These are phyloP conservation scores for Trematosphaeria pertusa DNA, from an alignment of 2,329 filamentous ascomycete genomes.

Conservation along the genomic window DNA sequence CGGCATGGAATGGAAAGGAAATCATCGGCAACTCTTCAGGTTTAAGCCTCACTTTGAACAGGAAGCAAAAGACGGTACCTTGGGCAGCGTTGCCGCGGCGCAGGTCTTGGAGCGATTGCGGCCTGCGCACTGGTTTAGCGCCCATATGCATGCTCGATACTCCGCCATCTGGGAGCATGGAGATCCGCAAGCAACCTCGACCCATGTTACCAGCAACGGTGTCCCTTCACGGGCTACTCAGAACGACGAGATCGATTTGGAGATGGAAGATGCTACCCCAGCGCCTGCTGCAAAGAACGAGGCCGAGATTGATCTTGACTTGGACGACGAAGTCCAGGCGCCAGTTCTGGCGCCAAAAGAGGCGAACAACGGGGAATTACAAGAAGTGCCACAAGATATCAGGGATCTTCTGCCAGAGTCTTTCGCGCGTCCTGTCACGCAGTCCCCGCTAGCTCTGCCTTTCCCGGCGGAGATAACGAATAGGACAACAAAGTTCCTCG, in stretches of 20 bases:
- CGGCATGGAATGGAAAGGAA: constrained; percentile 78
- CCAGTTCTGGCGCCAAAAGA: constrained; percentile 32
- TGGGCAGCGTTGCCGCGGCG: constrained; percentile 82
- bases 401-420: constrained; percentile 78
- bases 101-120: constrained; percentile 81
- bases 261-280: constrained; percentile 59
- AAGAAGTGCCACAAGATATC: constrained; percentile 66
- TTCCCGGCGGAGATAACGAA: constrained; percentile 79
- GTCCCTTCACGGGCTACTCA: constrained; percentile 37
- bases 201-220: constrained; percentile 19
- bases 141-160: constrained; percentile 91
- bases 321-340: constrained; percentile 56
- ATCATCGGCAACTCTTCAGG: constrained; percentile 71
- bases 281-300: constrained; percentile 17
- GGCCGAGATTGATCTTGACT: constrained; percentile 57
- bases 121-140: constrained; percentile 86
- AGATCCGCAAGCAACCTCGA: constrained; percentile 33
- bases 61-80: constrained; percentile 75
- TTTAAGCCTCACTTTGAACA: constrained; percentile 76
- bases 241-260: constrained; percentile 69
- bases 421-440: constrained; percentile 58
- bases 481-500: constrained; percentile 80
- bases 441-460: constrained; percentile 50
- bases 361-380: constrained; percentile 12
- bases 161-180: constrained; percentile 66